Base-by-base conservation (phyloP, 306 rosid species). In the Trichosanthes truncata region DNA sequence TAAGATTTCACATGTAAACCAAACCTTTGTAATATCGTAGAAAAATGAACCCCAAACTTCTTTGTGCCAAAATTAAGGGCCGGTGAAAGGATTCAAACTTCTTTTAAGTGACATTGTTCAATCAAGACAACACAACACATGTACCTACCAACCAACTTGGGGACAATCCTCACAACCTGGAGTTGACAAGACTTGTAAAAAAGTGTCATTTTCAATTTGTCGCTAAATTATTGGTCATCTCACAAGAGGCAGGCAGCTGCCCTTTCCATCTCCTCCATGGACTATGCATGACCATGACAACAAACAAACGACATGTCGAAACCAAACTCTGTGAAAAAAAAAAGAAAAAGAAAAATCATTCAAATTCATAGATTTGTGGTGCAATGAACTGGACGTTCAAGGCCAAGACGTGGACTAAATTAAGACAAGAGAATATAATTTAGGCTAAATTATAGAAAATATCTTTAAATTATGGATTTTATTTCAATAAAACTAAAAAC, bases 161-260 rank as follows among this genome's bases (percentile, higher is more conserved):
- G 61, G 78, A 74, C 78, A 74, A 74, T 17, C 78, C 78, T 49
- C 78, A 74, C 78, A 74, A 74, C 26, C 78, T 74, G 61, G 78
- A 74, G 60, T 1, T 48, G 78, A 74, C 78, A 49, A 17, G 78
- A 74, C 78, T 31, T 49, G 17, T 9, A 45, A 74, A 48, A 55
- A 74, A 49, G 78, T 49, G 78, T 74, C 78, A 48, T 29, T 74
- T 17, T 29, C 57, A 29, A 8, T 49, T 74, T 74, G 78, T 74
- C 78, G 61, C 21, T 4, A 46, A 74, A 74, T 74, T 48, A 74
- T 74, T 74, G 26, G 26, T 26, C 17, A 45, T 43, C 75, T 41
- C 48, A 36, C 23, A 8, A 20, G 74, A 36, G 48, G 49, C 25
- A 40, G 21, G 35, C 35, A 12, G n/a, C n/a, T 10, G 55, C 38